phyloP scores from a whole-genome alignment of 2,329 filamentous ascomycete species.

The Fusarium udum region DNA sequence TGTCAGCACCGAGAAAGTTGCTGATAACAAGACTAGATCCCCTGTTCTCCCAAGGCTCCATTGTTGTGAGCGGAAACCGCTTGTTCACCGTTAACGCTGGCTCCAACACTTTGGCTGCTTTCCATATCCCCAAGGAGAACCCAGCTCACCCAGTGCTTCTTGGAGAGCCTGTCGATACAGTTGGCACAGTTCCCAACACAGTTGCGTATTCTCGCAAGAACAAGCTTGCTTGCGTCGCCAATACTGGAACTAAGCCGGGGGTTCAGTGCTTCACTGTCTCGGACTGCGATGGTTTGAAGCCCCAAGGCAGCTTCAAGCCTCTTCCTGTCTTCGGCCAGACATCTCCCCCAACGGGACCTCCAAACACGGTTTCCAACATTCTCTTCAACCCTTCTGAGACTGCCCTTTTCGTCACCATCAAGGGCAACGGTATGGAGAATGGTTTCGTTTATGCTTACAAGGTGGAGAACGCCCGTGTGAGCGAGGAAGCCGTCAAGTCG shows the following conservation, averaged over 20 bases:
- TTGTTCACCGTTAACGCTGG: slow-evolving; percentile 8
- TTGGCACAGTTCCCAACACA: slow-evolving; percentile 1
- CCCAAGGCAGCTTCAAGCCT: not conserved
- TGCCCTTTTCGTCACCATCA: not conserved
- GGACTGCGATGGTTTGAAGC: not conserved
- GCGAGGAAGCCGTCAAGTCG: not conserved
- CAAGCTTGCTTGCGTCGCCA: slow-evolving; percentile 2
- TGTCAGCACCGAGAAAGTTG: accelerated
- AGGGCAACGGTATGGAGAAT: not conserved
- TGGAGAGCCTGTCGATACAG: not conserved
- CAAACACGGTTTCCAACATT: slow-evolving; percentile 1
- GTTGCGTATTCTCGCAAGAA: slow-evolving; percentile 6
- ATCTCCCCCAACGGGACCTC: not conserved
- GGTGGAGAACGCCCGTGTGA: not conserved
- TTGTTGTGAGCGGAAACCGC: not conserved
- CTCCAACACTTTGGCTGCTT: slow-evolving; percentile 1
- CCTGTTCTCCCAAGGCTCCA: not conserved
- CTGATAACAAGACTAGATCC: not conserved
- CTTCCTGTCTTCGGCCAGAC: not conserved
- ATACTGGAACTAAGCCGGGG: slow-evolving; percentile 5
- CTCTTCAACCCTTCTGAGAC: slow-evolving; percentile 13
- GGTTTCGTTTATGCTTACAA: slow-evolving; percentile 6
- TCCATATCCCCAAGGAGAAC: not conserved
- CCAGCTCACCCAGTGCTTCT: not conserved
- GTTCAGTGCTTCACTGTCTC: slow-evolving; percentile 8